Evolutionary conservation across 129 eudicot species (phyloP), one percentile per base, ranked within the genome.

Genomic region (Ambrosia artemisiifolia): DNA sequence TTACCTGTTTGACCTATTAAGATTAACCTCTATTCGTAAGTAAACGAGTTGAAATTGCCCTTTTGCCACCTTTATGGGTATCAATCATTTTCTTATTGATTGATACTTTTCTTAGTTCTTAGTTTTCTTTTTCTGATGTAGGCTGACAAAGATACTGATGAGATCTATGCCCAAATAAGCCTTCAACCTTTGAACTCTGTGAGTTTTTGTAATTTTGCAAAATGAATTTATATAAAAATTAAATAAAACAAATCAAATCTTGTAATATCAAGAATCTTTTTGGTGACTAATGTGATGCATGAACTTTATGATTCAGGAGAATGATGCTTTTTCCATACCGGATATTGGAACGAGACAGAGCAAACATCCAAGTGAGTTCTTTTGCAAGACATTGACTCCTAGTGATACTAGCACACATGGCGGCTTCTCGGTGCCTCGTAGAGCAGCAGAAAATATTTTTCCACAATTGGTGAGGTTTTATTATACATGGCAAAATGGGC

Each of bases 391-490:
- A 44, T 78, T 94, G 76, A 94, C 99, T 9, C 97, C 96, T 7
- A 94, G 99, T 81, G 99, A 94, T 61, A 94, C 99, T 7, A 90
- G 97, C 80, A 90, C 99, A 3, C 99, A 94, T 76, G 99, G 99
- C 19, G 97, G 99, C 68, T 94, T 94, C 81, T 94, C 97, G 0
- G 99, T 90, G 74, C 99, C 99, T 68, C 88, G 99, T 7, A 83
- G 99, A 57, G 97, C 99, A 35, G 99, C 99, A 24, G 99, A 94
- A 73, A 94, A 94, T 81, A 91, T 94, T 67, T 94, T 94, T 61
- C 99, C 99, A n/a, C 99, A 87, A 77, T 66, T 94, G 92, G 99
- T 94, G 68, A 71, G 75, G 32, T 55, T 19, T 55, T 55, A 55
- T 8, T 19, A 55, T 10, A 19, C 8, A 13, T 18, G 34, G 24